Evolutionary conservation across 257 asterid genomes (phyloP), one percentile per base, ranked within the genome.

Genomic region (Primulina eburnea): DNA sequence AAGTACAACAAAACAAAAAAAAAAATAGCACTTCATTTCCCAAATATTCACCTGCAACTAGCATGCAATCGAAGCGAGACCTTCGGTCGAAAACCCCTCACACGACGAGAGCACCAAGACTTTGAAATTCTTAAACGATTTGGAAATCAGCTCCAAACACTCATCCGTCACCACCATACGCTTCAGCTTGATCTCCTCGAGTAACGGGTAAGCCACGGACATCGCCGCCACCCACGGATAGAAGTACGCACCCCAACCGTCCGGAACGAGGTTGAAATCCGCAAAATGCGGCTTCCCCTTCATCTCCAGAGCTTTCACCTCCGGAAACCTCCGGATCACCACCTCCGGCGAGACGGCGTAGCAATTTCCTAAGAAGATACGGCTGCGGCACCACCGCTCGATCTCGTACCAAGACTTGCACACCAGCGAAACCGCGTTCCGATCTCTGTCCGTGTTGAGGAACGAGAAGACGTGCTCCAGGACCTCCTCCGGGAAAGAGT

Each of bases 231-330:
- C 61, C 98, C 98, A 92, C 0, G 97, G 98, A 62, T 76, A 40
- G 8, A 88, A 82, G 64, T 77, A 83, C 0, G 84, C 98, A 20
- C 98, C 98, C 98, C 98, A 92, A 0, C 95, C 97, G 20, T 88
- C 96, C 34, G 98, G 98, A 32, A 92, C 96, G 57, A 92, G 83
- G 82, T 84, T 90, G 70, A 92, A 90, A 79, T 90, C 97, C 0
- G 97, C 98, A 64, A 90, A 92, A 87, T 89, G 98, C 59, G 98
- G 98, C 85, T 92, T 90, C 32, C 97, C 97, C 75, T 92, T 92
- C 65, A 92, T 73, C 85, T 87, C 95, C 70, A 92, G 33, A 64
- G 90, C 82, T 78, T 89, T 83, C 52, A 88, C 83, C 71, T 89
- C 95, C 7, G 96, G 97, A 20, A 92, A 92, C 68, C 98, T 37